Base-by-base conservation (phyloP, 768 basidiomycete genomes). In the Trametes gibbosa region DNA sequence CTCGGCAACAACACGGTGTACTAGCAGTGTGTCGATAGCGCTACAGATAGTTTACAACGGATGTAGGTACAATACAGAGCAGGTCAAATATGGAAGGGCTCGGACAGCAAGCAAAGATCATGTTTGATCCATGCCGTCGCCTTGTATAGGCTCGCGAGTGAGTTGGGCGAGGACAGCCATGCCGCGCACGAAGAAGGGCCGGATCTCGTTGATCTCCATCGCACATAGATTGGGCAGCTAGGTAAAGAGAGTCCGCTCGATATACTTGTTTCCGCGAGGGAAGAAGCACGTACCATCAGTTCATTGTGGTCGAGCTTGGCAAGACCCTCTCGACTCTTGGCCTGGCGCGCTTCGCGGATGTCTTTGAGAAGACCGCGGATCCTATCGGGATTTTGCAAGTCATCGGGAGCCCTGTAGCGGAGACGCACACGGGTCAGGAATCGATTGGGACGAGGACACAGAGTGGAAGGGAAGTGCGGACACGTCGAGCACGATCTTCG, bases 201-300 rank as follows among this genome's bases (percentile, higher is more conserved):
- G 81, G 65, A 96, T 89, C 70, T 96, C 95, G 75, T 94, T 93
- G 74, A 97, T 90, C 72, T 97, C 94, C 87, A 95, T 88, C 1
- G 91, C 84, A 60, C 85, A 89, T 19, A 96, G 75, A 63, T 94
- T 90, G 4, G 91, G 85, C 59, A 97, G 78, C 93, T 95, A 32
- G 9, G 25, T 17, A 5, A 16, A 10, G 4, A 2, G n/a, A n/a
- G n/a, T n/a, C n/a, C 19, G 9, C 14, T 34, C 69, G 35, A 14
- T 9, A 41, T 17, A 25, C 39, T n/a, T 27, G 17, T 27, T 19
- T 41, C 40, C 49, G 50, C 14, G 13, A 9, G 16, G 7, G n/a
- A 29, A 13, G 58, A 29, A 32, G 7, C 74, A 14, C 86, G 41
- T 71, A 92, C 92, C 73, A 84, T 85, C 25, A 94, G 79, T 70